Base-by-base conservation (phyloP, 2,329 filamentous ascomycete species). In the Sphaerostilbella broomeana region DNA sequence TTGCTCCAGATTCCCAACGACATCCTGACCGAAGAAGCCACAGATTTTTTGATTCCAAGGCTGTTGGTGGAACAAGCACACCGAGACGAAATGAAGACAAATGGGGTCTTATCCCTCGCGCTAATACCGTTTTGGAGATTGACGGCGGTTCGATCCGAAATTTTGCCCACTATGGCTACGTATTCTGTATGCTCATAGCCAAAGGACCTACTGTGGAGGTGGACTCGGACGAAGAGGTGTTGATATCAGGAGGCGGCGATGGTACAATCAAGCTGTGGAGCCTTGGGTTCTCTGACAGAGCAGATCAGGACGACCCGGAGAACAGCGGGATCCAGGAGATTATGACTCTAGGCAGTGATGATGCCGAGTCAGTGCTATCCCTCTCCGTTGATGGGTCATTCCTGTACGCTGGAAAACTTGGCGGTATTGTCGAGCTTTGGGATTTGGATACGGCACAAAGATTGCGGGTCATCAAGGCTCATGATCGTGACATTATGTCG, bases 211-310 rank as follows among this genome's bases (percentile, higher is more conserved):
- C 74, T 0, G 69, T 78, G 2, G 72, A 86, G 6, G 73, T 86
- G 4, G 82, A 82, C 6, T 70, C 76, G 0, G 79, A 86, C 2
- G 79, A 84, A 18, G 89, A 97, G 51, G 79, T 94, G 1, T 61
- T 98, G 25, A 78, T 98, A 21, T 94, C 90, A 0, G 92, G 89
- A 7, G 89, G 87, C 24, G 94, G 92, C 21, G 92, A 97, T 56
- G 94, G 92, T 0, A 86, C 84, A 0, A 89, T 98, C 57, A 94
- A 95, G 61, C 61, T 97, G n/a, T 98, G 92, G 92, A 77, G 75
- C 38, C 71, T 95, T 12, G 47, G 35, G 7, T 37, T 44, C 2
- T 30, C 42, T 3, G 39, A 40, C 1, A 45, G 49, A 3, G 51
- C 52, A n/a, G 49, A 55, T 6, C 48, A 52, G 7, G 62, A 64